Conservation (phyloP, 1,139 yeast genomes). For the Kazachstania sp. region DNA sequence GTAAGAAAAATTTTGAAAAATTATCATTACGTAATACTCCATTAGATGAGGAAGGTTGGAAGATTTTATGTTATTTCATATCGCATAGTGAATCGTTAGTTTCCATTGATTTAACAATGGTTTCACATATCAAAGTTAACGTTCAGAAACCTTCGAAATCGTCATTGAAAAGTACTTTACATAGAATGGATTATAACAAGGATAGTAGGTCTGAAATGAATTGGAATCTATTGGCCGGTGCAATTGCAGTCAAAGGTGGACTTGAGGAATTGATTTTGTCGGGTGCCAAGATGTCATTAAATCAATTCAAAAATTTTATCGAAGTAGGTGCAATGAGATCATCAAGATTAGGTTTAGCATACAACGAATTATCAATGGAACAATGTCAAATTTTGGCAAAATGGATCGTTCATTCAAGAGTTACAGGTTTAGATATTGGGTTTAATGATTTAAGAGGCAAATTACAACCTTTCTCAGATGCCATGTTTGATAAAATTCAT, state of each 20-base stretch:
- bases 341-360: conserved; percentile 56
- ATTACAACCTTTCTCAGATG: conserved; percentile 44
- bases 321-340: conserved; percentile 45
- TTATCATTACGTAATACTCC: conserved; percentile 66
- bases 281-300: conserved; percentile 57
- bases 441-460: conserved; percentile 58
- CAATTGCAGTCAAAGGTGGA: conserved; percentile 60
- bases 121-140: conserved; percentile 52
- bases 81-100: conserved; percentile 45
- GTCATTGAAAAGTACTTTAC: conserved; percentile 24
- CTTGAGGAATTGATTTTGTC: conserved; percentile 63
- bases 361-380: conserved; percentile 45
- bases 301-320: conserved; percentile 49
- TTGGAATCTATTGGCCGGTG: conserved; percentile 63
- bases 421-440: conserved; percentile 58
- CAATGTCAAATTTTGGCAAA: conserved; percentile 46
- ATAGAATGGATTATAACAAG: conserved; percentile 50
- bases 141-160: conserved; percentile 42
- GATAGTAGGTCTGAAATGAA: conserved; percentile 64
- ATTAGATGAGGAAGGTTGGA: conserved; percentile 62
- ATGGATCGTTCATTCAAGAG: conserved; percentile 36
- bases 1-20: conserved; percentile 55
- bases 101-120: conserved; percentile 61
- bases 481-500: conserved; percentile 24
- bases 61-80: conserved; percentile 58